Percentiles rank a stretch among this genome's conserved stretches.
Conservation (phyloP, 768 basidiomycete species). For the Lentinula guzmanii region DNA sequence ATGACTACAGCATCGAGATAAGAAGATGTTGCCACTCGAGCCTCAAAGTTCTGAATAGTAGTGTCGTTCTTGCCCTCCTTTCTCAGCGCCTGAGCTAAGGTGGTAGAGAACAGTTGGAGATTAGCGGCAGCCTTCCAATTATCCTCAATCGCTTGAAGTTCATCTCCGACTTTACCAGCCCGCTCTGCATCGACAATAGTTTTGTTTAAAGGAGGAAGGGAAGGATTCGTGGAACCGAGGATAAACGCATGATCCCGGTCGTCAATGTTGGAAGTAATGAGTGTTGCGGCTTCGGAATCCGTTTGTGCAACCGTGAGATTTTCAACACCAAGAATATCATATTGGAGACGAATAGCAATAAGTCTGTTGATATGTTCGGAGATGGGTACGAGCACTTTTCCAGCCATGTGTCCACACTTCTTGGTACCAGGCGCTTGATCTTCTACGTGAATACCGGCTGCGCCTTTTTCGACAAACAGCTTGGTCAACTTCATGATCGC, state of each 20-base stretch:
- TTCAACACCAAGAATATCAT: slow-evolving; percentile 96
- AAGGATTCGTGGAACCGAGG: slow-evolving; percentile 80
- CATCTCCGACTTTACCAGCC: slow-evolving; percentile 72
- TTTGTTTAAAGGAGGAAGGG: slow-evolving; percentile 60
- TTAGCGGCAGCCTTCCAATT: slow-evolving; percentile 77
- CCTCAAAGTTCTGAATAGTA: slow-evolving; percentile 55
- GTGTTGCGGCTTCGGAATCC: slow-evolving; percentile 95
- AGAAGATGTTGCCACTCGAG: slow-evolving; percentile 60
- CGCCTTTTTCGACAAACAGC: slow-evolving; percentile 98
- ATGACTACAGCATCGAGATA: slow-evolving; percentile 65
- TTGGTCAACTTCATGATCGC: slow-evolving; percentile 98
- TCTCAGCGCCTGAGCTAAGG: slow-evolving; percentile 61
- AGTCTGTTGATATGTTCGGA: slow-evolving; percentile 98
- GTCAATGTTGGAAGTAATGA: slow-evolving; percentile 96
- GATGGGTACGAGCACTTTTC: slow-evolving; percentile 95
- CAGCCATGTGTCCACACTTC: slow-evolving; percentile 93
- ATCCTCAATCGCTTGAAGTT: slow-evolving; percentile 86
- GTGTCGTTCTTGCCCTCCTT: slow-evolving; percentile 47
- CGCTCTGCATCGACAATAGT: slow-evolving; percentile 83
- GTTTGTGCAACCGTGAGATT: slow-evolving; percentile 92
- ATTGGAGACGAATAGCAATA: slow-evolving; percentile 94
- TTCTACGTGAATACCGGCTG: slow-evolving; percentile 96
- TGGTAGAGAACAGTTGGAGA: slow-evolving; percentile 71
- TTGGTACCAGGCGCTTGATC: slow-evolving; percentile 98
- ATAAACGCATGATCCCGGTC: slow-evolving; percentile 97